phyloP scores from a whole-genome alignment of 1,139 yeast genomes.

The Suhomyces choctaworum region DNA sequence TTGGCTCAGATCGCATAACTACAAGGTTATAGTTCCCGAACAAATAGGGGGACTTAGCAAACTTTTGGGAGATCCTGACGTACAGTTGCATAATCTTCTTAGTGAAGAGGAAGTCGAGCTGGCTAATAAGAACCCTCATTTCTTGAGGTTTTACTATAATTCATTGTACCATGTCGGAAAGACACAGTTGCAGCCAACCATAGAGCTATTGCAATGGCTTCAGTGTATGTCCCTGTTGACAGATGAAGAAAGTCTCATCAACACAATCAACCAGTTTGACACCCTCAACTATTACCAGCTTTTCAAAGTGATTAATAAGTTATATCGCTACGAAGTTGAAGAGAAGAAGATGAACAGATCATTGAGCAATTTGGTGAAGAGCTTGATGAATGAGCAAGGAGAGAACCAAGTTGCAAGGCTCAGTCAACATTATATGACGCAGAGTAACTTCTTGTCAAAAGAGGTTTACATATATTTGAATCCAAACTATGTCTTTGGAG shows the following conservation, averaged over 20 bases:
- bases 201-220: conserved; percentile 84
- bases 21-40: conserved; percentile 43
- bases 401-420: conserved; percentile 35
- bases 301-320: conserved; percentile 61
- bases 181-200: conserved; percentile 67
- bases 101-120: conserved; percentile 3
- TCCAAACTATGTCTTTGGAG: conserved; percentile 49
- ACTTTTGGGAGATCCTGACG: conserved; percentile 20
- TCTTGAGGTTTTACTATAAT: conserved; percentile 51
- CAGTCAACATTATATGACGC: conserved; percentile 46
- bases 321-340: conserved; percentile 81
- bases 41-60: conserved; percentile 27
- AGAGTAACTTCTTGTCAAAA: conserved; percentile 40
- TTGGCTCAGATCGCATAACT: conserved; percentile 84
- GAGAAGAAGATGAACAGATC: conserved; percentile 63
- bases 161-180: conserved; percentile 61
- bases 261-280: conserved; percentile 57
- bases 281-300: conserved; percentile 70
- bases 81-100: conserved; percentile 27
- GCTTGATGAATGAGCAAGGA: conserved; percentile 40
- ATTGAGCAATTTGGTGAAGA: conserved; percentile 37
- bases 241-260: conserved; percentile 56
- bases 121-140: conserved; percentile 29
- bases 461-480: conserved; percentile 49
- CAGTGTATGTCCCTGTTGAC: conserved; percentile 73